These are phyloP conservation scores for Sphagnum fallax DNA, from an alignment of 228 moss, liverwort and hornwort species.

Conservation along the genomic window DNA sequence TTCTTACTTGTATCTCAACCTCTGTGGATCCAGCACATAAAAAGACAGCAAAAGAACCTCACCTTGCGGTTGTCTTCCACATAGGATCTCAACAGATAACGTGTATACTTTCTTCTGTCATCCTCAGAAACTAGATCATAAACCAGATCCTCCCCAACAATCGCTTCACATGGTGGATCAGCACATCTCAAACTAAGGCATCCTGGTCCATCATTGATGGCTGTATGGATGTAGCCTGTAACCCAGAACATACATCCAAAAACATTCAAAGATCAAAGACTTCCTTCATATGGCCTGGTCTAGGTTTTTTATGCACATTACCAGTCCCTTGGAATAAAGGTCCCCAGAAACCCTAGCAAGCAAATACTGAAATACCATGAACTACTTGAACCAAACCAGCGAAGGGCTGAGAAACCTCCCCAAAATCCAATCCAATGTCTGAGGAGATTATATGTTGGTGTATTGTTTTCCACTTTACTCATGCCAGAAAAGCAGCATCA, in stretches of 20 bases:
- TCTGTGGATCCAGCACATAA: neutral
- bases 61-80: constrained; percentile 20
- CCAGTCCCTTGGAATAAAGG: neutral
- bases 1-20: neutral
- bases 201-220: constrained; percentile 13
- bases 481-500: neutral
- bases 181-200: constrained; percentile 8
- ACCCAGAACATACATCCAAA: neutral
- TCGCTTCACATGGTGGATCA: constrained; percentile 11
- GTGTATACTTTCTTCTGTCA: constrained; percentile 13
- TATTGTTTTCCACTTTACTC: neutral
- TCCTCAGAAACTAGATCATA: constrained; percentile 6
- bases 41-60: neutral
- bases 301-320: neutral
- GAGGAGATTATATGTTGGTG: neutral
- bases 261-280: too few relatives aligned
- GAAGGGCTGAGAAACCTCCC: too few relatives aligned
- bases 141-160: constrained; percentile 22
- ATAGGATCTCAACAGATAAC: constrained; percentile 18
- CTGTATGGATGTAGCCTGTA: constrained; percentile 9
- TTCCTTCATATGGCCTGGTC: neutral
- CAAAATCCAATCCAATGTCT: too few relatives aligned
- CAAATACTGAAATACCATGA: too few relatives aligned
- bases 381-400: too few relatives aligned
- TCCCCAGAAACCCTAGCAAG: neutral